Conservation (phyloP, 2,329 filamentous ascomycete genomes). For the Trichoderma breve region DNA sequence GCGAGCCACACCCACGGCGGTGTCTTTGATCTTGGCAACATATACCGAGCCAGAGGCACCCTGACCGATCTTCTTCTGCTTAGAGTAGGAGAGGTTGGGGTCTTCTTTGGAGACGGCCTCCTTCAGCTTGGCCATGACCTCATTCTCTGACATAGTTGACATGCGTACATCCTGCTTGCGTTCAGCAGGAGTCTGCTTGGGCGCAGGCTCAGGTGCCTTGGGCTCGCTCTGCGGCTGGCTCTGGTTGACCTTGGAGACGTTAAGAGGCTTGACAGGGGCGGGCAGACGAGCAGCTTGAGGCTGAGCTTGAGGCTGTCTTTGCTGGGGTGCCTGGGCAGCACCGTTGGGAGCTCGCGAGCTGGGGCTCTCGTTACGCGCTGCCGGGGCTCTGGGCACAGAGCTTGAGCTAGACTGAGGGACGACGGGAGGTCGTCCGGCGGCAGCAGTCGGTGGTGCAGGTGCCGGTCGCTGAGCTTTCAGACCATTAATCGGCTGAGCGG, state of each 20-base stretch:
- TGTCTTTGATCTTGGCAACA: conserved; percentile 91
- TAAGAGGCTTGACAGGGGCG: conserved; percentile 72
- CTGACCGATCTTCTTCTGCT: conserved; percentile 99
- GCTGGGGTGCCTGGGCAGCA: conserved; percentile 49
- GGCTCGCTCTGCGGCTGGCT: conserved; percentile 61
- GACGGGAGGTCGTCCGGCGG: conserved; percentile 46
- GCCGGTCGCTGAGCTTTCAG: conserved; percentile 76
- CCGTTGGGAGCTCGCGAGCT: conserved; percentile 58
- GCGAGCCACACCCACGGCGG: conserved; percentile 78
- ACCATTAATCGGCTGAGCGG: conserved; percentile 53
- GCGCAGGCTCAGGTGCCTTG: conserved; percentile 87
- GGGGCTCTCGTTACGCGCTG: conserved; percentile 48
- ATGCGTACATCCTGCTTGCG: conserved; percentile 92
- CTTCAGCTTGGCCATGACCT: conserved; percentile 94
- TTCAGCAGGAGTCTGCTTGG: conserved; percentile 67
- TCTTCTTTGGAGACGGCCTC: conserved; percentile 95
- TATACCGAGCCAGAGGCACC: conserved; percentile 98
- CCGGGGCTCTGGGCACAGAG: conserved; percentile 42
- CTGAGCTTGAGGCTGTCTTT: conserved; percentile 47
- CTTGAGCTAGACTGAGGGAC: conserved; percentile 51
- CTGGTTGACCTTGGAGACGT: conserved; percentile 65
- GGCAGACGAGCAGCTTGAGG: conserved; percentile 48
- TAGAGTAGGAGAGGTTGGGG: conserved; percentile 92
- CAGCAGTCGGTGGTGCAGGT: conserved; percentile 62
- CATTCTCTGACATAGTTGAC: conserved; percentile 95